phyloP scores from a whole-genome alignment of 768 basidiomycete species.

The Macrolepiota dolichaula region DNA sequence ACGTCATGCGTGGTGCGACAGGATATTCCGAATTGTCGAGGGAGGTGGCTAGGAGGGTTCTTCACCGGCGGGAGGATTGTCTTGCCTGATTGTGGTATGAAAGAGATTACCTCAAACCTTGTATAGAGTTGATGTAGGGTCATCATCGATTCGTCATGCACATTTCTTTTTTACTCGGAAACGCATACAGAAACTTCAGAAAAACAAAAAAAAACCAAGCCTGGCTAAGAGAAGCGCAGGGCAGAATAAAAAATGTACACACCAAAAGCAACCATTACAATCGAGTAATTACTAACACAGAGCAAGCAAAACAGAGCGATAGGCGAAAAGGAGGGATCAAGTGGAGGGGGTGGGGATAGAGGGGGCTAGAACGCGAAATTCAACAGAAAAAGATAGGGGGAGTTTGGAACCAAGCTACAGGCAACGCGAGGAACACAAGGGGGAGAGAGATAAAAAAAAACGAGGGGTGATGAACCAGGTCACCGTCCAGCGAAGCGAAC shows the following conservation, averaged over 20 bases:
- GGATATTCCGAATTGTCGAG: slow-evolving; percentile 61
- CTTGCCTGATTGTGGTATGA: neutral
- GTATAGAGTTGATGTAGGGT: neutral
- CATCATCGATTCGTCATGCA: slow-evolving; percentile 9
- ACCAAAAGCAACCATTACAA: slow-evolving; percentile 15
- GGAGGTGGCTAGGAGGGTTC: slow-evolving; percentile 56
- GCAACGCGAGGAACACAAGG: neutral
- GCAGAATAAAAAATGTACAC: slow-evolving; percentile 20
- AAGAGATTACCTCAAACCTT: neutral
- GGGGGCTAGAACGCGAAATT: neutral
- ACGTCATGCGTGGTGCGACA: slow-evolving; percentile 43
- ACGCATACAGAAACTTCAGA: slow-evolving; percentile 18
- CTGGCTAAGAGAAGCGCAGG: slow-evolving; percentile 15
- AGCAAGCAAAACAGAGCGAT: slow-evolving; percentile 11
- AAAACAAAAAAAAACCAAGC: slow-evolving; percentile 23
- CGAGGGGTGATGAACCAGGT: neutral
- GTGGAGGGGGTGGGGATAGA: too few species aligned
- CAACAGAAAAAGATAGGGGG: neutral
- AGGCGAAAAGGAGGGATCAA: neutral
- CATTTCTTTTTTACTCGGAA: slow-evolving; percentile 14
- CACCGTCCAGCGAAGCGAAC: neutral
- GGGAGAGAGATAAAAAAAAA: neutral
- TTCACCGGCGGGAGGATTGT: slow-evolving; percentile 42
- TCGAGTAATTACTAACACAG: slow-evolving; percentile 18
- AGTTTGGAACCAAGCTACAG: slow-evolving; percentile 6